Evolutionary conservation across 768 basidiomycete genomes (phyloP).

Genomic region (Pisolithus tinctorius): DNA sequence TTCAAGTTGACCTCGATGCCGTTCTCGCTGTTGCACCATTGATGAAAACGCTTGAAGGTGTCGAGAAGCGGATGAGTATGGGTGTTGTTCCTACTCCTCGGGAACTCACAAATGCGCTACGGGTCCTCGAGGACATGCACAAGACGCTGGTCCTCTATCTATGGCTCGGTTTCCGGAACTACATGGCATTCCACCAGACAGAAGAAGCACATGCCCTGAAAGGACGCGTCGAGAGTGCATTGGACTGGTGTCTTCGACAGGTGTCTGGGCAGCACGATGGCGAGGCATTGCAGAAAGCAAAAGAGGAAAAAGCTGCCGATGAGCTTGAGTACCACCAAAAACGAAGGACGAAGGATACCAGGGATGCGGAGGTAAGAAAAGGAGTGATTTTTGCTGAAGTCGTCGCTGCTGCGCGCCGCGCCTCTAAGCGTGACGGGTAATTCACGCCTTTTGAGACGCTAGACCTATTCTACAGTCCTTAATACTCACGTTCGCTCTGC

Average conservation of each 20-base stretch:
- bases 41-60: conserved; percentile 12
- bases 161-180: conserved; percentile 74
- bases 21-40: conserved; percentile 17
- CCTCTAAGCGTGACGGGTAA: background rate
- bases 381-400: conserved; percentile 18
- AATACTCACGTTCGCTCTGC: too few species aligned
- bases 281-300: background rate
- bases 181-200: conserved; percentile 59
- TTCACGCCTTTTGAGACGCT: too few species aligned
- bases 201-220: conserved; percentile 48
- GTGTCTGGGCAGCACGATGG: conserved; percentile 23
- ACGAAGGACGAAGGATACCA: conserved; percentile 4
- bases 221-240: conserved; percentile 51
- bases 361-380: conserved; percentile 9
- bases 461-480: too few species aligned
- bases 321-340: conserved; percentile 18
- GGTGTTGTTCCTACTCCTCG: background rate
- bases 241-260: conserved; percentile 56
- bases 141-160: conserved; percentile 71
- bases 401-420: background rate
- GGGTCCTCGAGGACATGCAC: conserved; percentile 68
- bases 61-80: conserved; percentile 20
- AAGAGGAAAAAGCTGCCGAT: background rate
- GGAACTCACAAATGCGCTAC: conserved; percentile 10
- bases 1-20: conserved; percentile 1